phyloP scores from a whole-genome alignment of 139 green algal genomes.

The Tetraselmis chui region DNA sequence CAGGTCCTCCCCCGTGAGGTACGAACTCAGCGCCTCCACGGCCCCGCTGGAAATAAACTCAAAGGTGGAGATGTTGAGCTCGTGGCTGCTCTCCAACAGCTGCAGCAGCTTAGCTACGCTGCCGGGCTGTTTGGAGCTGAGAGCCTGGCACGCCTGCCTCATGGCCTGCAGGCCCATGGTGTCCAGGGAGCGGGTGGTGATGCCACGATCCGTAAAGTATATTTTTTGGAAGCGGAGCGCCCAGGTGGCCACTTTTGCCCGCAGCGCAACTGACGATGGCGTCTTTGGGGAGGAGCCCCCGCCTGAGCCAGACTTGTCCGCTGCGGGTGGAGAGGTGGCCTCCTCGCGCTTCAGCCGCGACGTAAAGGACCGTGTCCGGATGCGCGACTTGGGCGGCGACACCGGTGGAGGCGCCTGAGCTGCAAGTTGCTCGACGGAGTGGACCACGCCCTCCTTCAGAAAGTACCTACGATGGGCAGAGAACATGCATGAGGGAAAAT shows the following conservation, averaged over 20 bases:
- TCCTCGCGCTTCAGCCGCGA: background rate
- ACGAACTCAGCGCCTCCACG: constrained; percentile 52
- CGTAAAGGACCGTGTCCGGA: background rate
- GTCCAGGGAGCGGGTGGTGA: constrained; percentile 6
- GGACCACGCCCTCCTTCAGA: constrained; percentile 86
- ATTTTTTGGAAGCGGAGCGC: constrained; percentile 9
- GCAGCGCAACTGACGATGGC: background rate
- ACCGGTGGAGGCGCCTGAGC: constrained; percentile 6
- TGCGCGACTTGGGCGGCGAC: background rate
- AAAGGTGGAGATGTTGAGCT: constrained; percentile 71
- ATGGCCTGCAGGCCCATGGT: constrained; percentile 45
- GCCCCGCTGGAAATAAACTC: constrained; percentile 82
- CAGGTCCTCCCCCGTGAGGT: constrained; percentile 42
- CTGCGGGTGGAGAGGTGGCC: background rate
- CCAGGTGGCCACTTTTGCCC: background rate
- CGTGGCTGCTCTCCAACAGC: constrained; percentile 29
- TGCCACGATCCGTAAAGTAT: constrained; percentile 3
- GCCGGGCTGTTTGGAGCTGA: constrained; percentile 22
- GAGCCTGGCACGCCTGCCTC: constrained; percentile 27
- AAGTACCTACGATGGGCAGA: constrained; percentile 69
- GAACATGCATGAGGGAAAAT: too few relatives aligned
- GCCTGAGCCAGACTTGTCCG: background rate
- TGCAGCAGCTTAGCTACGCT: constrained; percentile 27
- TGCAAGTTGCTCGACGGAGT: constrained; percentile 77
- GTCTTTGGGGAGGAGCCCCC: background rate